Percentiles rank a stretch among this genome's conserved stretches.
These are phyloP conservation scores for Porcisia deanei DNA, from an alignment of 208 protist species.

Conservation along the genomic window DNA sequence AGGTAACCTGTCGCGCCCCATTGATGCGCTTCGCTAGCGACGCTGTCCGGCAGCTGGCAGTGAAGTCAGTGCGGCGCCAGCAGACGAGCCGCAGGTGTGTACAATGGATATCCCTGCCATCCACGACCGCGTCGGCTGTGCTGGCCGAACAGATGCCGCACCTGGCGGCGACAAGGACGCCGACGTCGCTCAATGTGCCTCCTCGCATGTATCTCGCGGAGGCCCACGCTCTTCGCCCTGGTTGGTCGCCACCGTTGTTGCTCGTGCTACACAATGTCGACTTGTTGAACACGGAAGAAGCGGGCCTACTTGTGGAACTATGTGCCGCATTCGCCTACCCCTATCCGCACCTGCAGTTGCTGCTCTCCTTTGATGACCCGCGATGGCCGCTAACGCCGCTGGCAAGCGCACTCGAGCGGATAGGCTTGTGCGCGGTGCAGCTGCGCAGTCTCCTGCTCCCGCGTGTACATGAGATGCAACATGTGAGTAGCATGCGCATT, in stretches of 20 bases:
- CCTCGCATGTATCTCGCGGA: constrained; percentile 7
- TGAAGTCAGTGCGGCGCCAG: constrained; percentile 13
- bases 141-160: constrained; percentile 6
- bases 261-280: constrained; percentile 75
- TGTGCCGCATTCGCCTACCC: constrained; percentile 44
- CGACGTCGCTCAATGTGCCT: neutral
- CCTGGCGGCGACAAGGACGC: neutral
- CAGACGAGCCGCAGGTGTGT: constrained; percentile 35
- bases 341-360: constrained; percentile 37
- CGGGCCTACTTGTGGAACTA: constrained; percentile 44
- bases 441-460: constrained; percentile 64
- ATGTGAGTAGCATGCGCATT: constrained; percentile 47
- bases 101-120: constrained; percentile 44
- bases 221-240: constrained; percentile 6
- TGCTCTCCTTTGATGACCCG: constrained; percentile 70
- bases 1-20: constrained; percentile 14
- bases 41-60: constrained; percentile 17
- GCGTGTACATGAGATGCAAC: constrained; percentile 57
- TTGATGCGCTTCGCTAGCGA: constrained; percentile 16
- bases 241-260: constrained; percentile 32
- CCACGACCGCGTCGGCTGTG: constrained; percentile 11
- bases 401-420: constrained; percentile 32
- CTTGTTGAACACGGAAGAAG: constrained; percentile 41
- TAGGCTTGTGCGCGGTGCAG: constrained; percentile 54
- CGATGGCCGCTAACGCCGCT: constrained; percentile 40